Percentiles rank a stretch among this genome's conserved stretches.
Evolutionary conservation across 345 rosid species (phyloP).

Genomic region (Gossypium thurberi): DNA sequence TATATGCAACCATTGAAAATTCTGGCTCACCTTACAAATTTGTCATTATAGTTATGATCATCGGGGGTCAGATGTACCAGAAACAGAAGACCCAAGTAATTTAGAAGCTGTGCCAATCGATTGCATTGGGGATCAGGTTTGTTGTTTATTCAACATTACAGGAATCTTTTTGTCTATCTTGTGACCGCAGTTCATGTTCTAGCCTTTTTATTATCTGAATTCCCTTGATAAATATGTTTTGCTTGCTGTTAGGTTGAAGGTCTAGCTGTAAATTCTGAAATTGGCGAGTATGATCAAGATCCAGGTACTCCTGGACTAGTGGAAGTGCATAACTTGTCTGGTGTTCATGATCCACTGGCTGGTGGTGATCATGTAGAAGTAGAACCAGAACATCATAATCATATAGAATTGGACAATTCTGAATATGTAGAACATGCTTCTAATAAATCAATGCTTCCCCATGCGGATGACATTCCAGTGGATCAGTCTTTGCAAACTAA

Average conservation of each 20-base stretch:
- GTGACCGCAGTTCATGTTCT: neutral
- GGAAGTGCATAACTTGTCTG: slow-evolving; percentile 62
- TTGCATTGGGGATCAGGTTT: slow-evolving; percentile 54
- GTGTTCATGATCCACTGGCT: slow-evolving; percentile 53
- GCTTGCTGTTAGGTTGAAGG: slow-evolving; percentile 41
- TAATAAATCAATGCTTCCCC: slow-evolving; percentile 25
- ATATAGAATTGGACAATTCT: slow-evolving; percentile 23
- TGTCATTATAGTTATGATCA: slow-evolving; percentile 46
- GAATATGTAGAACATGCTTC: slow-evolving; percentile 30
- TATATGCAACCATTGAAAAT: neutral
- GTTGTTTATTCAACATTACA: neutral
- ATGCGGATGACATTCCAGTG: slow-evolving; percentile 17
- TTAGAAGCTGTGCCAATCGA: slow-evolving; percentile 35
- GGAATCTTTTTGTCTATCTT: neutral
- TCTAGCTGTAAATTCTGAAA: slow-evolving; percentile 38
- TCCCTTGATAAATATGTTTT: neutral
- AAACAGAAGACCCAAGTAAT: slow-evolving; percentile 25
- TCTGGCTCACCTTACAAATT: neutral
- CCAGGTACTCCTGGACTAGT: slow-evolving; percentile 84
- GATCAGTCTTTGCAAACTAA: slow-evolving; percentile 27
- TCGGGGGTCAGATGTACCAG: slow-evolving; percentile 32
- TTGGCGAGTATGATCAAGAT: slow-evolving; percentile 71
- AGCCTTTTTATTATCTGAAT: neutral
- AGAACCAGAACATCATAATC: slow-evolving; percentile 53
- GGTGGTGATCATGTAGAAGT: slow-evolving; percentile 62